Conservation (phyloP, 306 rosid species). For the Geum urbanum region DNA sequence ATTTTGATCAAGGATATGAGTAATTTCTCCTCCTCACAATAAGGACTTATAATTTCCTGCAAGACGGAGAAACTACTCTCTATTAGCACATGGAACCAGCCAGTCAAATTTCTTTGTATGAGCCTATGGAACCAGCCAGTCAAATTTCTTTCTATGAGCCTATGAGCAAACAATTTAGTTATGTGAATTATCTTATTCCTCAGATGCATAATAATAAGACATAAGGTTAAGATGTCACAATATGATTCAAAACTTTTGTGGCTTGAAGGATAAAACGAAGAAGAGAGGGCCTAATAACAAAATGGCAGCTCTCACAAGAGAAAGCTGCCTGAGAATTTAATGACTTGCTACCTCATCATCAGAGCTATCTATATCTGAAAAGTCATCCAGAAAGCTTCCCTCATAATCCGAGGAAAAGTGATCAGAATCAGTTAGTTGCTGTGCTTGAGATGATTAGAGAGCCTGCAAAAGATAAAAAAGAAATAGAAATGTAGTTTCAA, state of each 20-base stretch:
- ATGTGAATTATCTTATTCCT: neutral
- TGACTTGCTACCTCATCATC: conserved; percentile 49
- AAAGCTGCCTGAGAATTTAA: neutral
- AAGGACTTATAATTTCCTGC: conserved; percentile 50
- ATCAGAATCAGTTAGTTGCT: conserved; percentile 44
- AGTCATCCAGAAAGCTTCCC: conserved; percentile 44
- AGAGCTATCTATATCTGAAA: conserved; percentile 51
- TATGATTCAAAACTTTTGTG: neutral
- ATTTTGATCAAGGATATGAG: conserved; percentile 48
- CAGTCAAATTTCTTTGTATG: neutral
- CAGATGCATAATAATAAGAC: neutral
- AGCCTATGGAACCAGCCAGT: neutral
- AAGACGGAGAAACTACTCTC: conserved; percentile 17
- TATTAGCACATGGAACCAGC: neutral
- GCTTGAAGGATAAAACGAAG: neutral
- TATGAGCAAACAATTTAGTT: neutral
- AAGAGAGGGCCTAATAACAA: neutral
- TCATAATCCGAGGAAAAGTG: conserved; percentile 48
- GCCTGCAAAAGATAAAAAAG: conserved; percentile 34
- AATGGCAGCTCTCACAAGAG: neutral
- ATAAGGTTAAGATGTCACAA: neutral
- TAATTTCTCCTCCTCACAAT: conserved; percentile 31
- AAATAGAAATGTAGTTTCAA: neutral
- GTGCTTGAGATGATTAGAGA: conserved; percentile 55
- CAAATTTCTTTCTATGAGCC: neutral